Conservation (phyloP, 768 basidiomycete species). For the Coprinellus micaceus region DNA sequence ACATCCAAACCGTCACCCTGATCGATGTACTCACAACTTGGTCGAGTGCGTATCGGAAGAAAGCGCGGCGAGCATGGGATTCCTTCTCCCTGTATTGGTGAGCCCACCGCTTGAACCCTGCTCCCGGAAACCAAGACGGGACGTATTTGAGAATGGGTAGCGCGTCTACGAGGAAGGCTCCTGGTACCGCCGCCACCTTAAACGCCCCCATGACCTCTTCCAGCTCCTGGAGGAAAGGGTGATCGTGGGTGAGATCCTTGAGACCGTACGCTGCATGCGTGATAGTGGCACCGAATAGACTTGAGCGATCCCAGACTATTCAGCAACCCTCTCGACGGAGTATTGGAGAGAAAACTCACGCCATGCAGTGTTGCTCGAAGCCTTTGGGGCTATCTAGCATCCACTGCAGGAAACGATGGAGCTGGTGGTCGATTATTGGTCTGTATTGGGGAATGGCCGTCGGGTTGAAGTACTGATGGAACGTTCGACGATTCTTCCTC, state of each 20-base stretch:
- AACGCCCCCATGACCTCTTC: slow-evolving; percentile 28
- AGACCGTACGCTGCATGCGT: slow-evolving; percentile 38
- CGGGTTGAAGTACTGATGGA: slow-evolving; percentile 22
- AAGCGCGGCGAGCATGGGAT: neutral
- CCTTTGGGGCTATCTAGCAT: neutral
- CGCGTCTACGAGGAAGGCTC: slow-evolving; percentile 5
- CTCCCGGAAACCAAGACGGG: slow-evolving; percentile 7
- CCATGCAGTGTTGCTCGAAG: neutral
- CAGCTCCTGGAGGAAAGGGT: slow-evolving; percentile 31
- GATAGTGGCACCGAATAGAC: neutral
- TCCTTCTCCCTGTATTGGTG: neutral
- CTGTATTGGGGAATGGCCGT: slow-evolving; percentile 9
- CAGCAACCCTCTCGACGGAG: too few species aligned
- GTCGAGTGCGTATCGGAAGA: neutral
- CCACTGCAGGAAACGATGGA: slow-evolving; percentile 1
- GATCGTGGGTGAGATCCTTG: slow-evolving; percentile 25
- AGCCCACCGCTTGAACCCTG: neutral
- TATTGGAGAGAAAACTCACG: neutral
- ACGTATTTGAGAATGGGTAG: slow-evolving; percentile 5
- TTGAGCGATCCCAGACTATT: too few species aligned
- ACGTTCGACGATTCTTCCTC: slow-evolving; percentile 17
- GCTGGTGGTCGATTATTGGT: slow-evolving; percentile 3
- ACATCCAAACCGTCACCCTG: too few species aligned
- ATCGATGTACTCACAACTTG: neutral
- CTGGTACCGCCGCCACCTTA: neutral